These are phyloP conservation scores for Pseudopyricularia javanii DNA, from an alignment of 2,329 filamentous ascomycete species.

Conservation along the genomic window DNA sequence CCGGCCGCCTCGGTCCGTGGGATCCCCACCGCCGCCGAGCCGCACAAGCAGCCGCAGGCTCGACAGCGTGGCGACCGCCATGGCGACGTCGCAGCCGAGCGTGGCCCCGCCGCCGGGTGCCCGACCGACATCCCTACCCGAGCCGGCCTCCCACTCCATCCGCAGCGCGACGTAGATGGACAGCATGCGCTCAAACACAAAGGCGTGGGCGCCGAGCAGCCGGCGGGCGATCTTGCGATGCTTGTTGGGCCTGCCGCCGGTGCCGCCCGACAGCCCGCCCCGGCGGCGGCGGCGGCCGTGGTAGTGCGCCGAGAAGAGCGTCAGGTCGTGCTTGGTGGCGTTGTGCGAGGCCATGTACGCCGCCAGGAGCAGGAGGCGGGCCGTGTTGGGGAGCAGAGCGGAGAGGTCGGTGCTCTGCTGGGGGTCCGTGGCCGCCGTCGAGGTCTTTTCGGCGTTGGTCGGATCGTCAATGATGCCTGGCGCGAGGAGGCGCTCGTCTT, in stretches of 20 bases:
- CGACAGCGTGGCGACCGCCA: constrained; percentile 59
- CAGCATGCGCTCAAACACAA: constrained; percentile 66
- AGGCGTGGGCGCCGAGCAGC: constrained; percentile 64
- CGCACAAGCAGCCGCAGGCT: constrained; percentile 58
- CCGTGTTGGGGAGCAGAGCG: constrained; percentile 54
- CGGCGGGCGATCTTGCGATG: constrained; percentile 66
- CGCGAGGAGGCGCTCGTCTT: constrained; percentile 58
- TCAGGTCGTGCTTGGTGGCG: constrained; percentile 56
- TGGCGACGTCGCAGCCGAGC: constrained; percentile 43
- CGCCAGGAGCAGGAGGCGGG: constrained; percentile 61
- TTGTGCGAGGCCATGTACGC: constrained; percentile 78
- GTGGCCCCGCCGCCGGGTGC: constrained; percentile 10
- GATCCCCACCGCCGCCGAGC: constrained; percentile 49
- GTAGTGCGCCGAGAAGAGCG: constrained; percentile 64
- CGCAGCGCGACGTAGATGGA: constrained; percentile 63
- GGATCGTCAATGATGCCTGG: constrained; percentile 39
- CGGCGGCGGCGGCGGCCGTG: constrained; percentile 38
- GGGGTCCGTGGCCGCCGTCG: background rate
- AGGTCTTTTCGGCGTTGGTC: background rate
- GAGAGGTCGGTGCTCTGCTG: constrained; percentile 31
- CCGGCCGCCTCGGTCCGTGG: constrained; percentile 55
- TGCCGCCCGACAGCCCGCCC: constrained; percentile 21
- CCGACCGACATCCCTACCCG: constrained; percentile 10
- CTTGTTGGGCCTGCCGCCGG: constrained; percentile 27
- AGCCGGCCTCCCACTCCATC: constrained; percentile 33